Evolutionary conservation across 2,329 filamentous ascomycete species (phyloP).

Genomic region (Phaeoacremonium minimum): DNA sequence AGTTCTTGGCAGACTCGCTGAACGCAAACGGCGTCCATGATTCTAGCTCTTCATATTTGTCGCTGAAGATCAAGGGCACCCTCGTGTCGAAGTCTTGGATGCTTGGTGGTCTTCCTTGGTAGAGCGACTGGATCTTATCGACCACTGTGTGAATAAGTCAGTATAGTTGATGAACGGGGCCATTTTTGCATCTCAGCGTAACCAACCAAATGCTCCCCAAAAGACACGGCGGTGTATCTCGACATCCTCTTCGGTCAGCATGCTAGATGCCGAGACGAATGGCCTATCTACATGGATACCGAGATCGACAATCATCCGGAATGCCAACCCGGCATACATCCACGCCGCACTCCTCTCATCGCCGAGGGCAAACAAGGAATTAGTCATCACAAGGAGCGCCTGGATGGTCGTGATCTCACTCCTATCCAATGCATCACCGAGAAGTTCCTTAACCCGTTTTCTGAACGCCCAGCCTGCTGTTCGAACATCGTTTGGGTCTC

Average conservation of each 20-base stretch:
- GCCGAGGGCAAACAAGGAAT: conserved; percentile 1
- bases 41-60: neutral
- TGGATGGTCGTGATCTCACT: conserved; percentile 1
- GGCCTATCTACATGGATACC: conserved; percentile 14
- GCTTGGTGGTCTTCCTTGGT: too few species aligned
- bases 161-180: too few species aligned
- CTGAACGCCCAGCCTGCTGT: too few species aligned
- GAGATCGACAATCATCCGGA: conserved; percentile 12
- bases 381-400: conserved; percentile 1
- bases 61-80: too few species aligned
- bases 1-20: neutral
- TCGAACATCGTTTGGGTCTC: neutral
- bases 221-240: conserved; percentile 14
- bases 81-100: too few species aligned
- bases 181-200: neutral
- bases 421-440: neutral
- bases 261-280: conserved; percentile 6
- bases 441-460: too few species aligned
- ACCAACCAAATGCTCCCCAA: conserved; percentile 13
- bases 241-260: conserved; percentile 7
- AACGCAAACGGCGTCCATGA: neutral
- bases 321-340: conserved; percentile 1
- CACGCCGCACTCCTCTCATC: conserved; percentile 1
- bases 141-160: too few species aligned
- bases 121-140: too few species aligned